Conservation (phyloP, 805 yeast genomes). For the Teunomyces stri region DNA sequence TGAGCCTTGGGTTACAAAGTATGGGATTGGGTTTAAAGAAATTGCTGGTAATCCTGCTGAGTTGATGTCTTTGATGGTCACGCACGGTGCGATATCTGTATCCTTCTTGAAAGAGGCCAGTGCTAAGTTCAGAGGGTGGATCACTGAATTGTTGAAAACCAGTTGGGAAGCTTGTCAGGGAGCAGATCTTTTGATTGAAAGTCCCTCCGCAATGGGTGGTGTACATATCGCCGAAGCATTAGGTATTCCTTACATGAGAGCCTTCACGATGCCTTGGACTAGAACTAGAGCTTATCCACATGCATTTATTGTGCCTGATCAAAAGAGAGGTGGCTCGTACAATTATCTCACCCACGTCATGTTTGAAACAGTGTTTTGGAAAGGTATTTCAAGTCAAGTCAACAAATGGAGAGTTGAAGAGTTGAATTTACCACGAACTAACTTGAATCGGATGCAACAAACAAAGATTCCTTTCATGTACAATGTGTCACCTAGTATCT, state of each 20-base stretch:
- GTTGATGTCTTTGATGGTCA: constrained; percentile 88
- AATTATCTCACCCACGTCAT: constrained; percentile 89
- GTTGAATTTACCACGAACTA: constrained; percentile 65
- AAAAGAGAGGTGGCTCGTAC: constrained; percentile 88
- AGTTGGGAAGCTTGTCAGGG: constrained; percentile 88
- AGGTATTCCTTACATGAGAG: constrained; percentile 85
- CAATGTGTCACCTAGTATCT: constrained; percentile 81
- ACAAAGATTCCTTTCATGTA: constrained; percentile 83
- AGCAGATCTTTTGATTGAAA: constrained; percentile 81
- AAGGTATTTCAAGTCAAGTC: constrained; percentile 82
- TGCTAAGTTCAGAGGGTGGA: constrained; percentile 77
- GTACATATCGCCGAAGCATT: constrained; percentile 92
- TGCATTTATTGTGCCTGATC: constrained; percentile 93
- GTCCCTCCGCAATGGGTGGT: constrained; percentile 97
- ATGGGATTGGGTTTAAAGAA: constrained; percentile 65
- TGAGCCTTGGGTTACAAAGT: constrained; percentile 63
- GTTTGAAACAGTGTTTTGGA: constrained; percentile 92
- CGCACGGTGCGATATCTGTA: constrained; percentile 83
- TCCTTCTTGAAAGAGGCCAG: constrained; percentile 82
- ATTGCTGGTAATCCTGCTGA: constrained; percentile 94
- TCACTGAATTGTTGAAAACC: constrained; percentile 62
- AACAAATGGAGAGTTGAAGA: constrained; percentile 81
- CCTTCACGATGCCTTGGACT: constrained; percentile 99
- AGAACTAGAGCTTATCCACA: constrained; percentile 94
- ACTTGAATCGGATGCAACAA: constrained; percentile 68